Evolutionary conservation across 768 basidiomycete species (phyloP), one percentile per base, ranked within the genome.

Genomic region (Naematelia encephala): DNA sequence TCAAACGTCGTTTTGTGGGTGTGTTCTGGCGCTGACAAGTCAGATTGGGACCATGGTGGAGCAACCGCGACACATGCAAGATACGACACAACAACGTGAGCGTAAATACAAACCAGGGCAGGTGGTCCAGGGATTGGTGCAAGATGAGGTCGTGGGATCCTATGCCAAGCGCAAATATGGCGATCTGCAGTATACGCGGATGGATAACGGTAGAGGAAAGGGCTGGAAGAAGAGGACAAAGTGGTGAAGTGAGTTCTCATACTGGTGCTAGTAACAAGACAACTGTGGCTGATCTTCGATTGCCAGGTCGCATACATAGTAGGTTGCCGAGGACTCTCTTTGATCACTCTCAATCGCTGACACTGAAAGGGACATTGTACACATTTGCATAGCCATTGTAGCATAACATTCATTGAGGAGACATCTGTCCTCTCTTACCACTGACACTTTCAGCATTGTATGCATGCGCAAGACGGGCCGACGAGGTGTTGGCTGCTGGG

Each of bases 131-230:
- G 53, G 43, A 13, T 42, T 77, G 27, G 72, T 75, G 28, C 47
- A 55, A 13, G 69, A 77, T 49, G 60, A 65, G 23, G 64, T 50
- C 12, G 61, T 67, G 4, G 69, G 68, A 5, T 51, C 52, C n/a
- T 73, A 72, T 51, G 75, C 75, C 22, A 77, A 77, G 66, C 62
- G 75, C 45, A 77, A 77, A 61, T 77, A 70, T 57, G 70, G 66
- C 8, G 75, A 77, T 53, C 50, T 77, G 48, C 73, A 75, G 48
- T 62, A 59, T 53, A 69, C 56, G 27, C 57, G 70, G 54, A 73
- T 73, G 73, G 72, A 72, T 28, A 75, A 77, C 66, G 75, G 75
- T 13, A 56, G 74, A 22, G 73, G 73, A 1, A 68, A 72, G 51
- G 75, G 75, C 2, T 73, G 75, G 73, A 70, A 74, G 69, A 75